Conservation (phyloP, 148 eudicot genomes). For the Chenopodium suecicum region DNA sequence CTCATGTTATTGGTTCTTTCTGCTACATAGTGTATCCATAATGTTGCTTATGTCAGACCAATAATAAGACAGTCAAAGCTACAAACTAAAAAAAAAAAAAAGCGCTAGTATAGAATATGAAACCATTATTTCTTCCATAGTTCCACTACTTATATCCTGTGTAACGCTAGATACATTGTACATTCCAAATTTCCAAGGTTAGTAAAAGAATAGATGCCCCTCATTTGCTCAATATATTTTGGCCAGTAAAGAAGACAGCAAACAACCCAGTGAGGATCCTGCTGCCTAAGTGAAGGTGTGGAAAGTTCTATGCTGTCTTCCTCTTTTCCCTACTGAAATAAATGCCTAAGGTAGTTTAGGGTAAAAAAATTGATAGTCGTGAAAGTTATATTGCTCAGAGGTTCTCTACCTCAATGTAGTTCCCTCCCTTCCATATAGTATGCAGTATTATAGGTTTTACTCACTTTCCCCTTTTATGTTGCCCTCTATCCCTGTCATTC, state of each 20-base stretch:
- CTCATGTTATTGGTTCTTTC: neutral
- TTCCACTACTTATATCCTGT: neutral
- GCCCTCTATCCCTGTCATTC: neutral
- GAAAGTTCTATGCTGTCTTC: neutral
- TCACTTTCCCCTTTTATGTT: neutral
- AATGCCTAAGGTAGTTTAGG: neutral
- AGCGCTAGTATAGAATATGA: neutral
- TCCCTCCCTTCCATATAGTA: neutral
- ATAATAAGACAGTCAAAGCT: neutral
- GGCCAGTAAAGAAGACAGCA: neutral
- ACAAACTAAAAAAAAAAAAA: neutral
- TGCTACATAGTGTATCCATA: neutral
- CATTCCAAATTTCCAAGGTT: neutral
- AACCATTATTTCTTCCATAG: neutral
- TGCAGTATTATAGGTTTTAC: neutral
- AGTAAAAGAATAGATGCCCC: neutral
- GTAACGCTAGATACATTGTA: neutral
- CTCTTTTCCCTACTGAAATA: neutral
- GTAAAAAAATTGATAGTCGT: neutral
- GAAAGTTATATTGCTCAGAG: neutral
- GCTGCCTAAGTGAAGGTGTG: neutral
- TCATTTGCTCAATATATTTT: neutral
- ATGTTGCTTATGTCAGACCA: neutral
- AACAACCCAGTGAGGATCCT: neutral
- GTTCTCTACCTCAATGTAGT: neutral